A percentile compares a stretch with the other conserved stretches of the same genome.
Evolutionary conservation across 768 basidiomycete genomes (phyloP).

Genomic region (Polyporus arcularius): DNA sequence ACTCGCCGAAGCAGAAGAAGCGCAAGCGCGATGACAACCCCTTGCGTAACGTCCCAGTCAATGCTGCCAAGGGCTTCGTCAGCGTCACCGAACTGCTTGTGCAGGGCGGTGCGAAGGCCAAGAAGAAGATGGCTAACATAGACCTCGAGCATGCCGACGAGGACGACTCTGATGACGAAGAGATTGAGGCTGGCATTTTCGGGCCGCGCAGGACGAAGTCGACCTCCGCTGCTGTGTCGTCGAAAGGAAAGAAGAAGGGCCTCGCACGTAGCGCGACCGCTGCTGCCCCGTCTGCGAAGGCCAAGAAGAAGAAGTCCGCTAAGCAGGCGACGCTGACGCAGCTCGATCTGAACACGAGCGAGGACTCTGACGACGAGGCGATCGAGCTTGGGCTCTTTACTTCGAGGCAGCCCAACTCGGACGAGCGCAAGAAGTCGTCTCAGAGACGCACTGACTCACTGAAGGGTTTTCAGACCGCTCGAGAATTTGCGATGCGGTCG

Average conservation of each 20-base stretch:
- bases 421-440: not conserved
- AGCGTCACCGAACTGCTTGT: slow-evolving; percentile 62
- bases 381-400: slow-evolving; percentile 46
- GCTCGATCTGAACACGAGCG: slow-evolving; percentile 45
- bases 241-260: slow-evolving; percentile 35
- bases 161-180: slow-evolving; percentile 70
- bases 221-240: slow-evolving; percentile 36
- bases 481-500: not conserved
- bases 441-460: not conserved
- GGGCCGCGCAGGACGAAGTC: slow-evolving; percentile 53
- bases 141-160: slow-evolving; percentile 51
- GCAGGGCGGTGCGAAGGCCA: slow-evolving; percentile 51
- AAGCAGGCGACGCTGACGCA: slow-evolving; percentile 38
- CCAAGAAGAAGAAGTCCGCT: not conserved
- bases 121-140: slow-evolving; percentile 36
- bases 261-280: slow-evolving; percentile 20
- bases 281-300: slow-evolving; percentile 17
- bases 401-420: slow-evolving; percentile 5
- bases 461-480: not conserved
- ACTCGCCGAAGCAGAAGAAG: slow-evolving; percentile 46
- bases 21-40: slow-evolving; percentile 72
- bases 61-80: slow-evolving; percentile 74
- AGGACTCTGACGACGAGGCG: slow-evolving; percentile 59
- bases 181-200: slow-evolving; percentile 59
- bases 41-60: slow-evolving; percentile 68